These are phyloP conservation scores for Actinomucor elegans DNA, from an alignment of 371 early-diverging fungal species.

Conservation along the genomic window DNA sequence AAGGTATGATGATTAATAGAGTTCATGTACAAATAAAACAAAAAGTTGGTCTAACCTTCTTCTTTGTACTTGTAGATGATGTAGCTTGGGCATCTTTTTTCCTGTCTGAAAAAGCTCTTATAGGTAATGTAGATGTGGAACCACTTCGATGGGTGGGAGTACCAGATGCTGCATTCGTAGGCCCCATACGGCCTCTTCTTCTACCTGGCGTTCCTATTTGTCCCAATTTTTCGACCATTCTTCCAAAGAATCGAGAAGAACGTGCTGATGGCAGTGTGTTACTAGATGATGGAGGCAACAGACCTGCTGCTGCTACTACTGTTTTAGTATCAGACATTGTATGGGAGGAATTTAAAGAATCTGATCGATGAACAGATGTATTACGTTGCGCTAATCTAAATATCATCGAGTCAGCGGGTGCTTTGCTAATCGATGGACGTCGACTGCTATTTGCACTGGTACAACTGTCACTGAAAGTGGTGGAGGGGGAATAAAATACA, in stretches of 20 bases:
- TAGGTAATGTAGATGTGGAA: too few species aligned
- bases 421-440: slow-evolving; percentile 2
- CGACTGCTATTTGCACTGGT: neutral
- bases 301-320: slow-evolving; percentile 4
- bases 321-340: neutral
- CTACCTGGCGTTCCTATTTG: slow-evolving; percentile 17
- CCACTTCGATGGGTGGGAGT: too few species aligned
- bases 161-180: too few species aligned
- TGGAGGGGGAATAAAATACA: neutral
- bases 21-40: neutral
- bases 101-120: too few species aligned
- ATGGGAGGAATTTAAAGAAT: neutral
- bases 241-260: slow-evolving; percentile 14
- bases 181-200: neutral
- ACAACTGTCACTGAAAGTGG: slow-evolving; percentile 2
- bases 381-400: slow-evolving; percentile 13
- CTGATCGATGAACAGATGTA: neutral
- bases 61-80: slow-evolving; percentile 4
- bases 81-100: neutral
- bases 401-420: slow-evolving; percentile 12
- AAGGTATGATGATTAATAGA: neutral
- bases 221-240: slow-evolving; percentile 17
- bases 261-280: neutral
- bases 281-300: slow-evolving; percentile 3
- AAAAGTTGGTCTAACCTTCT: too few species aligned